Evolutionary conservation across 2,329 filamentous ascomycete genomes (phyloP), one percentile per base, ranked within the genome.

Genomic region (Macrophomina pseudophaseolina): DNA sequence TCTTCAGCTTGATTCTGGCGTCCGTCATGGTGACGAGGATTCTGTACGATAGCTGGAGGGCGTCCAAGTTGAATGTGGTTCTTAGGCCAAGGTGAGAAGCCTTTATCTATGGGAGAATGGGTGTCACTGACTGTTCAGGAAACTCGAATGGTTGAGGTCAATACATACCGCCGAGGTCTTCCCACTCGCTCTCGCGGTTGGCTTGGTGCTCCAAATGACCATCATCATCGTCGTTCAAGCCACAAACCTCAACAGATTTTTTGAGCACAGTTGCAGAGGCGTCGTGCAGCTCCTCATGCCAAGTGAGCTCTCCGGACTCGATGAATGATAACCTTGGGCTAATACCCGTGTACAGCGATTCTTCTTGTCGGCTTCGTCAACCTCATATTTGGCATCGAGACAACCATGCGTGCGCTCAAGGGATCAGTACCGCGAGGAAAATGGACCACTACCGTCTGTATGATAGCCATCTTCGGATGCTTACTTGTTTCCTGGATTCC

Each of bases 301-400:
- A 42, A 72, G 78, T 80, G 76, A 28, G 76, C 73, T n/a, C 5
- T 23, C 18, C 28, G 30, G 7, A n/a, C 38, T 44, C 12, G 16
- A 16, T 28, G 6, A n/a, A 0, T 35, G 33, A n/a, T 14, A 23
- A 18, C 23, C 18, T 14, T 30, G 6, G 4, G 23, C 44, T 48
- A 33, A 54, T 32, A 16, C 18, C 5, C 7, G 9, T 33, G 8
- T 16, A 5, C 66, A 90, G 90, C 87, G 7, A 82, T 91, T 42
- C 91, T 91, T 71, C 82, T 91, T 63, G 84, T 88, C 8, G 89
- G 89, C 32, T 90, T 85, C 69, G 84, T 88, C 38, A 89, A 91
- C 70, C 72, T 91, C 23, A 82, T 90, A 16, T 91, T 91, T 70
- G 87, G 86, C 14, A 69, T 89, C 67, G 90, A 92, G 74, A 83